These are phyloP conservation scores for Sclerotinia minor DNA, from an alignment of 2,329 filamentous ascomycete genomes.

Conservation along the genomic window DNA sequence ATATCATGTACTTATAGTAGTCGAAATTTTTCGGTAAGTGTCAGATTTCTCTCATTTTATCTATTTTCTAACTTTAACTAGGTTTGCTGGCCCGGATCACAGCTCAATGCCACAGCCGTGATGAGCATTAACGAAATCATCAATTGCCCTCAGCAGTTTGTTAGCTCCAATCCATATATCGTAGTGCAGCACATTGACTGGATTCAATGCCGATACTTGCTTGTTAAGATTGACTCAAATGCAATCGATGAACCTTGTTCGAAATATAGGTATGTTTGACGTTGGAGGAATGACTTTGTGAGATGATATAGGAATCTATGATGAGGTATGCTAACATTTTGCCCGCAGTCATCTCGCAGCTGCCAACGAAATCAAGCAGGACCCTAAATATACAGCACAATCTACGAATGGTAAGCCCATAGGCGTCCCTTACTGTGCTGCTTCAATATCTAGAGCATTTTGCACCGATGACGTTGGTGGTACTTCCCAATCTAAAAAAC, in stretches of 20 bases:
- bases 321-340: not conserved
- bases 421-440: constrained; percentile 38
- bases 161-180: constrained; percentile 57
- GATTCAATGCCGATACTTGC: constrained; percentile 87
- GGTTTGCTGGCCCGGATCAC: constrained; percentile 65
- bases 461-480: constrained; percentile 21
- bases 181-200: constrained; percentile 77
- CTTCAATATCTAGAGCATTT: constrained; percentile 37
- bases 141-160: constrained; percentile 67
- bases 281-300: not conserved
- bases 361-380: constrained; percentile 30
- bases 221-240: constrained; percentile 50
- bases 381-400: constrained; percentile 34
- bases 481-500: constrained; percentile 6
- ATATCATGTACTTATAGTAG: constrained; percentile 48
- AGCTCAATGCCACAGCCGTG: constrained; percentile 57
- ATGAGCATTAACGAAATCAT: constrained; percentile 84
- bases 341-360: not conserved
- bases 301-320: not conserved
- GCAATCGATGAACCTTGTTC: not conserved
- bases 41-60: not conserved
- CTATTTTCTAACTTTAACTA: constrained; percentile 26
- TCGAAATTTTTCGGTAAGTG: constrained; percentile 26
- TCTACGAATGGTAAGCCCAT: constrained; percentile 32
- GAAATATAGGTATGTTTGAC: not conserved